These are phyloP conservation scores for Chlorella sp. DNA, from an alignment of 139 green algal genomes.

Conservation along the genomic window DNA sequence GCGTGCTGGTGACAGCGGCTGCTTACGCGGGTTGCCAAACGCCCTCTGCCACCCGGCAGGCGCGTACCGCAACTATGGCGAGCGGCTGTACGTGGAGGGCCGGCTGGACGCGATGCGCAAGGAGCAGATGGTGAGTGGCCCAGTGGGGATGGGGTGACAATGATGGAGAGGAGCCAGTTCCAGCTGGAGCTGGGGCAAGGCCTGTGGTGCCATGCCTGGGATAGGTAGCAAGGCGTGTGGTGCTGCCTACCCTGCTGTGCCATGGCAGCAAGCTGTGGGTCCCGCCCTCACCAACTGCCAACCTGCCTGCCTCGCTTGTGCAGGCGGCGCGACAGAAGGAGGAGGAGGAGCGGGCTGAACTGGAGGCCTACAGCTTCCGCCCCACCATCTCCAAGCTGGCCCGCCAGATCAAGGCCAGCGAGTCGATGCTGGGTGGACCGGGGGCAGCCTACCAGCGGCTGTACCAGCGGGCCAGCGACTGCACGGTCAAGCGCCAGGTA, in stretches of 20 bases:
- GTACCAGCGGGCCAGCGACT: constrained; percentile 15
- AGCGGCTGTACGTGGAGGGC: constrained; percentile 87
- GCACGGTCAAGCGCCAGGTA: constrained; percentile 29
- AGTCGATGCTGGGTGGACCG: neutral
- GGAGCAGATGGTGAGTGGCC: constrained; percentile 26
- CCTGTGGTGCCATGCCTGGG: neutral
- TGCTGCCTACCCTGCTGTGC: too few species aligned
- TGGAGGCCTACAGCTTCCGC: constrained; percentile 74
- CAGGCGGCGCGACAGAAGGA: constrained; percentile 55
- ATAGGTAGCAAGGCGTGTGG: neutral
- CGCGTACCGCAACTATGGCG: constrained; percentile 78
- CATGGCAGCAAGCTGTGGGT: neutral
- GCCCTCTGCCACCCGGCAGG: neutral
- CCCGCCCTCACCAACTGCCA: neutral
- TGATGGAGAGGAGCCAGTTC: too few species aligned
- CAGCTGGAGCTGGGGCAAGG: too few species aligned
- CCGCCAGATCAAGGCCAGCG: constrained; percentile 18
- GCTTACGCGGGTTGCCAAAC: too few species aligned
- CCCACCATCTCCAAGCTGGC: constrained; percentile 62
- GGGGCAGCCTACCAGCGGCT: constrained; percentile 18
- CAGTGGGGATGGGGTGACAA: neutral
- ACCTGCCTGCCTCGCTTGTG: neutral
- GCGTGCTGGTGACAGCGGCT: too few species aligned
- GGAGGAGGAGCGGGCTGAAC: constrained; percentile 54
- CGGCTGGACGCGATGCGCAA: constrained; percentile 53